Evolutionary conservation across 164 flowering plant species (phyloP), one percentile per base, ranked within the genome.

Genomic region (Cinnamomum chago): DNA sequence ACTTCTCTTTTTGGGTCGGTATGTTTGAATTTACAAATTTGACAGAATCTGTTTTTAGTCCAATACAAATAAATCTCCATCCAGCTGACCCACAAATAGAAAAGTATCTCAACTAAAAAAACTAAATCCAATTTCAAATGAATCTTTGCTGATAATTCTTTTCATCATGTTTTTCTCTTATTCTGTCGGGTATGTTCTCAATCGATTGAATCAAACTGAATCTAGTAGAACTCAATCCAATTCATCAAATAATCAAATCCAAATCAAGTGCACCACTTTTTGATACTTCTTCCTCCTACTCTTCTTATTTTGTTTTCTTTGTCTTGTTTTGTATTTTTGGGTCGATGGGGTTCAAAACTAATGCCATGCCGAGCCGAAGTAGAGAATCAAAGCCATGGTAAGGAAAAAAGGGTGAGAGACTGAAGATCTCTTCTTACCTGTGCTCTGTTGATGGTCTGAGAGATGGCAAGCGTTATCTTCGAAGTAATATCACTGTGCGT

Each of bases 401-500:
- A 22, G n/a, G 13, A 22, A 24, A 10, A 64, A 24, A 22, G 22
- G 62, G 22, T 17, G n/a, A 14, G 18, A 58, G 13, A 64, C n/a
- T 22, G 23, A 64, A 64, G 13, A 55, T 66, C 27, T 14, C 11
- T 72, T 83, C 6, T 72, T 83, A 91, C 98, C 97, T 92, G 98
- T 58, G 97, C 89, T 65, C 90, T 87, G 77, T 92, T 89, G 51
- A 95, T 95, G 15, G 97, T 87, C 62, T 92, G 92, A 60, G 98
- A 92, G 76, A 94, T 85, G 50, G 96, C 97, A 64, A 94, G 80
- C 76, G 98, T 92, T 74, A 92, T 87, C 68, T 87, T 90, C 5
- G 98, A 81, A 1, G 97, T 88, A n/a, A 95, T 73, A 79, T 95
- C 97, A 68, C 97, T 91, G 65, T 95, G 97, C 0, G 98, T 92